Evolutionary conservation across 805 yeast species (phyloP), one percentile per base, ranked within the genome.

Genomic region (Wickerhamiella kurtzmanii): DNA sequence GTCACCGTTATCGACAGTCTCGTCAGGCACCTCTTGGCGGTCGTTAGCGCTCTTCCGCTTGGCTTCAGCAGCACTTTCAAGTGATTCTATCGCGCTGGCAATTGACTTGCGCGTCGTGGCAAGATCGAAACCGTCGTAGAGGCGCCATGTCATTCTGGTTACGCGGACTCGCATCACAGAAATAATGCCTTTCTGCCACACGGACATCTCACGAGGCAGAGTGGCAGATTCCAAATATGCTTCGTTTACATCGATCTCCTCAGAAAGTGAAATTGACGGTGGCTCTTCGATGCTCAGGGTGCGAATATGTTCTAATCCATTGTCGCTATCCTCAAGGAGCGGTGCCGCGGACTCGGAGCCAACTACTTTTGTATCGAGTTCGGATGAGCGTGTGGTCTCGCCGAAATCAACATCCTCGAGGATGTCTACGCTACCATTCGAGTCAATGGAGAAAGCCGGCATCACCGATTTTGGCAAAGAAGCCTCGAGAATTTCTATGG

Each of bases 41-140:
- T n/a, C n/a, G n/a, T n/a, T n/a, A n/a, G n/a, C n/a, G n/a, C n/a
- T n/a, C n/a, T n/a, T n/a, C n/a, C n/a, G n/a, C 4, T 52, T 56
- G 17, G 47, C 45, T 15, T 28, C 15, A 2, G 44, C 50, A 4
- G 47, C 52, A 2, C 62, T 61, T 53, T 80, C 86, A 5, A 85
- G 74, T 9, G 74, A 64, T 46, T 73, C 73, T 0, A 88, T 79
- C 0, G 84, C 82, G n/a, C 71, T 73, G 9, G 69, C 66, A 22
- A 92, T 79, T 0, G 79, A 69, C 20, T 68, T 69, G 48, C 94
- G 71, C 0, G 97, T 86, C 39, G 76, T 75, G 47, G 73, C 74
- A 94, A 96, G 87, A 56, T 92, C 97, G 59, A 80, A 92, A 0
- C 99, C 99, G 65, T 92, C 98, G 60, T 74, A 79, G 17, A 89